phyloP scores from a whole-genome alignment of 192 early-diverging fungal genomes.

The Coemansia sp. region DNA sequence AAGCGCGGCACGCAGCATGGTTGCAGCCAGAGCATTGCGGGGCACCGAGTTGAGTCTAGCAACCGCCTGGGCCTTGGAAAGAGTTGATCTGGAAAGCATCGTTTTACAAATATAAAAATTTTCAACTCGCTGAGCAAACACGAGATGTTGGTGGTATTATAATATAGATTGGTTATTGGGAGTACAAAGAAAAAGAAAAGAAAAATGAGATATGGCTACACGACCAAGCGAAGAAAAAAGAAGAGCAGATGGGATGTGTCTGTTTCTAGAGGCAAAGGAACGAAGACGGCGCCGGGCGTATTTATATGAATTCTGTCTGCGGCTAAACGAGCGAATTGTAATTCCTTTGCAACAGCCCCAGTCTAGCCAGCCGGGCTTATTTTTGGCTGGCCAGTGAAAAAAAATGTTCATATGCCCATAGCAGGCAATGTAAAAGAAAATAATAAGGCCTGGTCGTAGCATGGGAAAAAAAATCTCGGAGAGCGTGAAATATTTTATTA shows the following conservation, averaged over 20 bases:
- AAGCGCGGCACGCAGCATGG: constrained; percentile 35
- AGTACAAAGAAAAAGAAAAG: too few relatives aligned
- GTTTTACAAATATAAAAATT: constrained; percentile 10
- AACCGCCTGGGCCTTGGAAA: constrained; percentile 36
- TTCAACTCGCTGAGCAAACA: background rate
- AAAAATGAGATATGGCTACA: too few relatives aligned
- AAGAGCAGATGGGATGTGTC: background rate
- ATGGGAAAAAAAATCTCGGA: background rate
- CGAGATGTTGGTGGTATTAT: background rate
- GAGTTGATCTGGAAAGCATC: constrained; percentile 50
- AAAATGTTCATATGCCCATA: background rate
- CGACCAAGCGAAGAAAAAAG: background rate
- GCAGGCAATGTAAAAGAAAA: background rate
- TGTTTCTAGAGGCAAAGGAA: background rate
- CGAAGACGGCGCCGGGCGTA: too few relatives aligned
- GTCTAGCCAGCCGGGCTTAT: too few relatives aligned
- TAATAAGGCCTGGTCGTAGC: background rate
- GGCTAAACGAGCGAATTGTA: too few relatives aligned
- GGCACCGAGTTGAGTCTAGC: constrained; percentile 17
- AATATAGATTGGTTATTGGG: background rate
- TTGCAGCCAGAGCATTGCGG: constrained; percentile 17
- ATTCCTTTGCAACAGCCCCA: too few relatives aligned
- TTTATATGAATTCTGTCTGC: too few relatives aligned
- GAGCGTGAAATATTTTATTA: constrained; percentile 1
- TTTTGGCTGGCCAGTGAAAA: too few relatives aligned